Evolutionary conservation across 192 early-diverging fungal species (phyloP).

Genomic region (Kappamyces sp.): DNA sequence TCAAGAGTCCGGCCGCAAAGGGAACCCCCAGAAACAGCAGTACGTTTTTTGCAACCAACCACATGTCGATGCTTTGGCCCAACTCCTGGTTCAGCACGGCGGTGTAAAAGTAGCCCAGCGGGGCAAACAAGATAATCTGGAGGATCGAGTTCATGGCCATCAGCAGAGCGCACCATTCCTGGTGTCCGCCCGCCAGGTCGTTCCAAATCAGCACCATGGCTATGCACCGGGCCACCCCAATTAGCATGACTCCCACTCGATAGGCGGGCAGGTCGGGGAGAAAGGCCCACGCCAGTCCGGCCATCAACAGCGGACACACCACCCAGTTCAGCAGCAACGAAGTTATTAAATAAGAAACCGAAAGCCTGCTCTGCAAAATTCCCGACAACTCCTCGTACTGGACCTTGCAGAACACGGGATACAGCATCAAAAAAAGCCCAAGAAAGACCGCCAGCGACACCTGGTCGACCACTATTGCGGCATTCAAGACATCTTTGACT

Average conservation of each 20-base stretch:
- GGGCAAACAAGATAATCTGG: conserved; percentile 59
- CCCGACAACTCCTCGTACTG: conserved; percentile 32
- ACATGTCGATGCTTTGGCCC: conserved; percentile 40
- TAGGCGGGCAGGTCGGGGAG: conserved; percentile 61
- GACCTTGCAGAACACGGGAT: conserved; percentile 63
- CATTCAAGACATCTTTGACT: conserved; percentile 44
- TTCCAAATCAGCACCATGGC: conserved; percentile 81
- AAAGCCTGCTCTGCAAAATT: conserved; percentile 4
- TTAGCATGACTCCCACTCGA: conserved; percentile 57
- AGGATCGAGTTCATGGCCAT: conserved; percentile 67
- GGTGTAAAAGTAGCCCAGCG: conserved; percentile 53
- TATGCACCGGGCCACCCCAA: conserved; percentile 57
- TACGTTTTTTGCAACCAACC: conserved; percentile 41
- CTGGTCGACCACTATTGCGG: conserved; percentile 45
- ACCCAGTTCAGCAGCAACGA: conserved; percentile 64
- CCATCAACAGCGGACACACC: conserved; percentile 62
- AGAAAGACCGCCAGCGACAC: conserved; percentile 64
- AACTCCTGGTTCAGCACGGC: conserved; percentile 40
- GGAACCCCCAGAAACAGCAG: conserved; percentile 67
- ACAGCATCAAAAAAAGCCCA: conserved; percentile 67
- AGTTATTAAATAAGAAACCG: conserved; percentile 30
- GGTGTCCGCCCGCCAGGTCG: conserved; percentile 57
- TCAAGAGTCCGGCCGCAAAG: conserved; percentile 51
- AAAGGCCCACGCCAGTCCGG: conserved; percentile 58
- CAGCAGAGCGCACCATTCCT: conserved; percentile 62